phyloP scores from a whole-genome alignment of 768 basidiomycete genomes.

The Boletus rufocinnamomeus region DNA sequence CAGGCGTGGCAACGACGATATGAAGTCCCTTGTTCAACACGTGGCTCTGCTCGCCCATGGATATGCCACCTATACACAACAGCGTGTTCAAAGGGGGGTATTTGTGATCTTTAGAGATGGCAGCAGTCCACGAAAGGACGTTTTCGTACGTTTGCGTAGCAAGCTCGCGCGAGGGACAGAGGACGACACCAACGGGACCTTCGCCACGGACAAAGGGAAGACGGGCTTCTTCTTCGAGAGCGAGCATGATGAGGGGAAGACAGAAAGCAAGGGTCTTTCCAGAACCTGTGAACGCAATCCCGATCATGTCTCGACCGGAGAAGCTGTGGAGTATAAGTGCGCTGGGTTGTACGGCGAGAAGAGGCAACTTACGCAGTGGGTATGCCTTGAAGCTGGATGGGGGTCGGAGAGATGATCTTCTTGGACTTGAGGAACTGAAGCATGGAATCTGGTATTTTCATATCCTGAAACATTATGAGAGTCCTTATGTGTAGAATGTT shows the following conservation, averaged over 20 bases:
- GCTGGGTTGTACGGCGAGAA: background rate
- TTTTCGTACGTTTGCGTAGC: conserved; percentile 98
- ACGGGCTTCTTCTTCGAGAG: conserved; percentile 90
- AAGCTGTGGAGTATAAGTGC: conserved; percentile 54
- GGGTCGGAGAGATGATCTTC: conserved; percentile 84
- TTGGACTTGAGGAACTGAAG: conserved; percentile 82
- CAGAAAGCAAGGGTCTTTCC: conserved; percentile 99
- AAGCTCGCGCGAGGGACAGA: conserved; percentile 96
- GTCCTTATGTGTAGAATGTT: conserved; percentile 1
- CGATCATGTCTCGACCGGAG: conserved; percentile 95
- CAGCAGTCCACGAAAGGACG: conserved; percentile 79
- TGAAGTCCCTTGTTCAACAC: conserved; percentile 90
- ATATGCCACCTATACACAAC: conserved; percentile 96
- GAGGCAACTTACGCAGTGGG: conserved; percentile 77
- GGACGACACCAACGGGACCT: conserved; percentile 94
- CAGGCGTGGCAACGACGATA: conserved; percentile 95
- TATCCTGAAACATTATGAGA: conserved; percentile 60
- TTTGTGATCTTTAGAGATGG: conserved; percentile 73
- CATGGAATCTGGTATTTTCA: conserved; percentile 94
- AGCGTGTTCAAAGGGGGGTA: conserved; percentile 88
- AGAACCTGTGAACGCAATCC: conserved; percentile 98
- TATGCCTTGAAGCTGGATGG: conserved; percentile 96
- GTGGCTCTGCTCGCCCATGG: conserved; percentile 97
- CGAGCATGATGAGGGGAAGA: conserved; percentile 95
- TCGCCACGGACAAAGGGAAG: conserved; percentile 90